phyloP scores from a whole-genome alignment of 2,329 filamentous ascomycete genomes.

The Fusarium redolens region DNA sequence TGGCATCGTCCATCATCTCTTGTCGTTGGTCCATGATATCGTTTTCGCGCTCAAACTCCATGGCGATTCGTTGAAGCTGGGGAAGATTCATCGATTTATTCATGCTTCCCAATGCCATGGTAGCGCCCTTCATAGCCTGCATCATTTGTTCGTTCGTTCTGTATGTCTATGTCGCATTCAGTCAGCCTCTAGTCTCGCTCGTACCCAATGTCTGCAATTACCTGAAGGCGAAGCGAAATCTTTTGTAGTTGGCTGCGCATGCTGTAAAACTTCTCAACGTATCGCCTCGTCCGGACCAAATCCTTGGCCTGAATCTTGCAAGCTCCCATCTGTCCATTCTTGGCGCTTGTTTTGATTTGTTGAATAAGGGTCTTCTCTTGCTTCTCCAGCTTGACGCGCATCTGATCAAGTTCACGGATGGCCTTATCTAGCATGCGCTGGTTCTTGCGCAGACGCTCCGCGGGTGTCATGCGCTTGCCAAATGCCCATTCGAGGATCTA shows the following conservation, averaged over 20 bases:
- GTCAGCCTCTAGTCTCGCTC: constrained; percentile 24
- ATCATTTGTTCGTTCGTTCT: constrained; percentile 99
- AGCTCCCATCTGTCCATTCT: constrained; percentile 98
- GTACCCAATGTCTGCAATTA: constrained; percentile 48
- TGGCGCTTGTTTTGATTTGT: constrained; percentile 98
- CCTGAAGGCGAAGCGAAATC: constrained; percentile 93
- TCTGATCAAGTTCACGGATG: constrained; percentile 93
- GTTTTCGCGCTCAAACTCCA: constrained; percentile 99
- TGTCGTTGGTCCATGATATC: constrained; percentile 99
- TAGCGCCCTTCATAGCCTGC: constrained; percentile 99
- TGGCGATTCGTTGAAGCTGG: constrained; percentile 92
- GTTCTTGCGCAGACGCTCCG: constrained; percentile 90
- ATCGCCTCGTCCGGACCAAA: constrained; percentile 89
- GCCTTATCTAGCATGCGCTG: constrained; percentile 97
- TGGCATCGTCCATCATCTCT: constrained; percentile 99
- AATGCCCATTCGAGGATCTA: constrained; percentile 99
- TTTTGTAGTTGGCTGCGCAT: constrained; percentile 98
- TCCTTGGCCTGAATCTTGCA: constrained; percentile 99
- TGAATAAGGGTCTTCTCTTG: constrained; percentile 97
- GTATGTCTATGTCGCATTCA: constrained; percentile 74
- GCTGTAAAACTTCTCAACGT: constrained; percentile 97
- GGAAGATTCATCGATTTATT: constrained; percentile 98
- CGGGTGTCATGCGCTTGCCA: constrained; percentile 98
- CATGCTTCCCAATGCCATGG: constrained; percentile 93
- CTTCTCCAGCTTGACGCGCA: constrained; percentile 95